Evolutionary conservation across 2,329 filamentous ascomycete genomes (phyloP).

Genomic region (Epichloe sp.): DNA sequence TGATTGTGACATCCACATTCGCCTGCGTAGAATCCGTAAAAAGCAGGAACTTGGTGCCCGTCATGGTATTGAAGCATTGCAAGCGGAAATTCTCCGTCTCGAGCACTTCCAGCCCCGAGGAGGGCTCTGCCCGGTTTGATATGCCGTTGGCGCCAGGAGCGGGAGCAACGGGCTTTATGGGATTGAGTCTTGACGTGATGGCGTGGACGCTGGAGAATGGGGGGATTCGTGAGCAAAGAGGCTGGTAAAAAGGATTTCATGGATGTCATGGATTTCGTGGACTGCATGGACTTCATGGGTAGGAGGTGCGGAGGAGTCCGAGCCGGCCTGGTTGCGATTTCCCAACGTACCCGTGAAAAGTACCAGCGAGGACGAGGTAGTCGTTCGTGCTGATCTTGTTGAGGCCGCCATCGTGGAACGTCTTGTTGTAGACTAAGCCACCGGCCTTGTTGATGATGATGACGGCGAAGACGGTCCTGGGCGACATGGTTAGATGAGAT

Average conservation of each 20-base stretch:
- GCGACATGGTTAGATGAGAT: not conserved
- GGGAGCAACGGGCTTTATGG: slow-evolving; percentile 29
- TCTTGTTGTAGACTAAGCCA: slow-evolving; percentile 89
- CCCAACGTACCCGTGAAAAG: slow-evolving; percentile 70
- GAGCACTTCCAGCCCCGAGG: slow-evolving; percentile 78
- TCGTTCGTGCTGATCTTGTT: slow-evolving; percentile 89
- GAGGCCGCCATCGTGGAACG: slow-evolving; percentile 74
- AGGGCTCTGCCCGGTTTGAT: slow-evolving; percentile 43
- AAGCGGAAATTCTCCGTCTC: slow-evolving; percentile 90
- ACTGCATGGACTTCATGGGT: no score
- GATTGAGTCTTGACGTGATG: slow-evolving; percentile 51
- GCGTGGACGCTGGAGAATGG: slow-evolving; percentile 44
- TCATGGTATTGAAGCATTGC: slow-evolving; percentile 91
- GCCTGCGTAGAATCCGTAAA: slow-evolving; percentile 84
- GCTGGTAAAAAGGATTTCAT: no score
- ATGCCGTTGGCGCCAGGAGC: slow-evolving; percentile 24
- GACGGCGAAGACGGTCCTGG: slow-evolving; percentile 84
- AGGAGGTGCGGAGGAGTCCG: no score
- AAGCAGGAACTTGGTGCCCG: slow-evolving; percentile 87
- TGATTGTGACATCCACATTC: slow-evolving; percentile 73
- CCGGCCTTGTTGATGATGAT: slow-evolving; percentile 99
- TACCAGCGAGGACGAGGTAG: slow-evolving; percentile 90
- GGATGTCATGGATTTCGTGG: no score
- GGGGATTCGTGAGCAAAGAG: slow-evolving; percentile 6
- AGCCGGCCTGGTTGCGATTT: no score